Percentiles rank a stretch among this genome's conserved stretches.
These are phyloP conservation scores for Wolfiporia cocos DNA, from an alignment of 1,284 basidiomycete genomes.

Conservation along the genomic window DNA sequence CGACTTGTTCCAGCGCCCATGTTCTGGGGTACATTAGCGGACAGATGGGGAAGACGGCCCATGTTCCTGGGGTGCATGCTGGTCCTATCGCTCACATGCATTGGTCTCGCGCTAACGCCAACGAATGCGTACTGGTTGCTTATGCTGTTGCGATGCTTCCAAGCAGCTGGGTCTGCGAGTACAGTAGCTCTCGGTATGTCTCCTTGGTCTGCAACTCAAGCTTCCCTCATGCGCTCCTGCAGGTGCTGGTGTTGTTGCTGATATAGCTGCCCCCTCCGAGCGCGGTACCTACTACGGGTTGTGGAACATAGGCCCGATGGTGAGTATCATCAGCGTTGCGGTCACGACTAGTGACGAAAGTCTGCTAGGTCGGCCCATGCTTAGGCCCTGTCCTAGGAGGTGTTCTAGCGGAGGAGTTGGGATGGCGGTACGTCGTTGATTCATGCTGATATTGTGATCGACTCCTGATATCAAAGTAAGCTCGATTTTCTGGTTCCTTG, in stretches of 20 bases:
- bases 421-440: slow-evolving; percentile 71
- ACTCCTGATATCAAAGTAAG: no score
- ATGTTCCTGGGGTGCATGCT: slow-evolving; percentile 38
- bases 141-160: slow-evolving; percentile 40
- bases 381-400: slow-evolving; percentile 51
- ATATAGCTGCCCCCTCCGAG: slow-evolving; percentile 32
- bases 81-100: slow-evolving; percentile 32
- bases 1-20: slow-evolving; percentile 29
- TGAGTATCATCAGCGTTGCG: slow-evolving; percentile 10
- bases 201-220: not conserved
- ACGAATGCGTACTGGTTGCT: slow-evolving; percentile 42
- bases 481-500: slow-evolving; percentile 78
- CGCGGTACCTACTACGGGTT: slow-evolving; percentile 35
- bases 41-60: slow-evolving; percentile 39
- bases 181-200: slow-evolving; percentile 35
- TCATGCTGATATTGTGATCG: no score
- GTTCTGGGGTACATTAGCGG: slow-evolving; percentile 40
- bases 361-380: slow-evolving; percentile 28
- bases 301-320: slow-evolving; percentile 32
- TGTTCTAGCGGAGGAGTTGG: slow-evolving; percentile 46
- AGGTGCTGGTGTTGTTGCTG: slow-evolving; percentile 36
- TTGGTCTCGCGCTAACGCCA: slow-evolving; percentile 41
- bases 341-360: not conserved
- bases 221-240: not conserved
- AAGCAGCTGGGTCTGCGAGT: slow-evolving; percentile 41